Evolutionary conservation across 768 basidiomycete genomes (phyloP).

Genomic region (Hypholoma sublateritium): DNA sequence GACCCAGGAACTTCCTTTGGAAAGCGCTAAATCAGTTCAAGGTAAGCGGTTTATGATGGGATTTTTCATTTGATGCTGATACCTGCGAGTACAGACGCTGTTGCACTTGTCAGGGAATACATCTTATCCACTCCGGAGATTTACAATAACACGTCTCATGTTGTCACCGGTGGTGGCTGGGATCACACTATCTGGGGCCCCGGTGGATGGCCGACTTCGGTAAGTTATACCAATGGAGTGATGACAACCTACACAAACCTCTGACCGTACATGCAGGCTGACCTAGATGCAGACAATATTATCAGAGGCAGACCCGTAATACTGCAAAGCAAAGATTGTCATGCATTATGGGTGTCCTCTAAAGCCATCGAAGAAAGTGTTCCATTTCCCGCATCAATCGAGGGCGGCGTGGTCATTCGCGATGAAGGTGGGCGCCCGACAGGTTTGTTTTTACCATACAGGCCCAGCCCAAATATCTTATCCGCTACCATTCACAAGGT

Average conservation of each 20-base stretch:
- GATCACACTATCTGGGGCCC: conserved; percentile 80
- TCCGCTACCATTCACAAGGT: conserved; percentile 37
- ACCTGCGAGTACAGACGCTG: conserved; percentile 47
- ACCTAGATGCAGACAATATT: conserved; percentile 70
- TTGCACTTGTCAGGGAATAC: conserved; percentile 58
- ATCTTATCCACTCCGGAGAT: conserved; percentile 60
- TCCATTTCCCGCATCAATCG: conserved; percentile 66
- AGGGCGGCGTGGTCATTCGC: conserved; percentile 80
- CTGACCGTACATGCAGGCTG: conserved; percentile 43
- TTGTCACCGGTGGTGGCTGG: conserved; percentile 86
- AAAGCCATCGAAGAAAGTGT: conserved; percentile 55
- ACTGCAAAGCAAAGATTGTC: conserved; percentile 84
- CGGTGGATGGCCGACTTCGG: conserved; percentile 66
- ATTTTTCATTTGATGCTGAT: not conserved
- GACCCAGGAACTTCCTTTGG: conserved; percentile 60
- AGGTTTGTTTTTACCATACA: conserved; percentile 40
- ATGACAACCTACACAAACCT: not conserved
- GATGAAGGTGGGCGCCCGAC: conserved; percentile 67
- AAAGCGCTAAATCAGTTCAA: conserved; percentile 56
- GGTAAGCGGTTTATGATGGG: conserved; percentile 34
- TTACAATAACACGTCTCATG: conserved; percentile 52
- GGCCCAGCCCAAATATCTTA: not conserved
- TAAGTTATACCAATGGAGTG: conserved; percentile 30
- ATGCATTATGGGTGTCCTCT: conserved; percentile 84
- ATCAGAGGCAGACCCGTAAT: conserved; percentile 70